phyloP scores from a whole-genome alignment of 176 grass and related monocot genomes.

The Musa beccarii region DNA sequence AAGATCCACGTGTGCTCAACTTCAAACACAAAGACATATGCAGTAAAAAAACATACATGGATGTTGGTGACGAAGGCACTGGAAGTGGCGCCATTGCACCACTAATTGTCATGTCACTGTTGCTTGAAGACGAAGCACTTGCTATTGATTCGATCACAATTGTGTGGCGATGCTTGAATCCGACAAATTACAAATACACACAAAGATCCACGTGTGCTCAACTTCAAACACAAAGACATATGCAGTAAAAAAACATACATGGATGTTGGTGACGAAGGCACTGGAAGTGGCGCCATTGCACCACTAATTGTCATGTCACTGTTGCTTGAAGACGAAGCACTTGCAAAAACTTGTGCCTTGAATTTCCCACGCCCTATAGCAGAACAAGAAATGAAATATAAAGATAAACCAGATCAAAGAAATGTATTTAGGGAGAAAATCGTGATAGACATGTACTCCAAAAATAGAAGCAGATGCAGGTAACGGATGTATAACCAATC shows the following conservation, averaged over 20 bases:
- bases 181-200: too few species aligned
- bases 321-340: neutral
- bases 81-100: neutral
- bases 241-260: neutral
- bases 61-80: neutral
- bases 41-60: constrained; percentile 1
- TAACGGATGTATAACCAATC: too few species aligned
- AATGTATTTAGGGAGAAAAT: neutral
- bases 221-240: constrained; percentile 16
- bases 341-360: neutral
- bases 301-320: neutral
- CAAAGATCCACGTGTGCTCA: neutral
- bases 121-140: constrained; percentile 1
- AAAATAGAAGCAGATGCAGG: neutral
- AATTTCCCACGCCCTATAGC: neutral
- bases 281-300: neutral
- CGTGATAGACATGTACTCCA: neutral
- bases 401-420: neutral
- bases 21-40: constrained; percentile 13
- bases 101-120: neutral
- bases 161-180: too few species aligned
- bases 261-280: constrained; percentile 1
- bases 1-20: neutral
- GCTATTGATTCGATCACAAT: neutral
- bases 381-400: neutral